Conservation (phyloP, 257 asterid species). For the Nicotiana sylvestris region DNA sequence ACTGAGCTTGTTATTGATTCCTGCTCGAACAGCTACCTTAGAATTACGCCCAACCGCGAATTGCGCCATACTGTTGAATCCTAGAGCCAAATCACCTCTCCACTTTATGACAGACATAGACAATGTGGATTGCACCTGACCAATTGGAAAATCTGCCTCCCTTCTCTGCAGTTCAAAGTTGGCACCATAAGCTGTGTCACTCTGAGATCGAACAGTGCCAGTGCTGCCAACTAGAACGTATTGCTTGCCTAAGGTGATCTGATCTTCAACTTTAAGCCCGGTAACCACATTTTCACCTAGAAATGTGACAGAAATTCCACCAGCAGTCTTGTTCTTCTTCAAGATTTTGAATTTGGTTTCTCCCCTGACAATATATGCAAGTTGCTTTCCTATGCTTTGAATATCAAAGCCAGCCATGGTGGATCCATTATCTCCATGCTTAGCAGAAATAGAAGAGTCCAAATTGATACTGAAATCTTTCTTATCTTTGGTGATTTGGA, state of each 20-base stretch:
- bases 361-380: conserved; percentile 73
- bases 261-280: conserved; percentile 80
- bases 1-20: conserved; percentile 86
- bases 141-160: conserved; percentile 79
- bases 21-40: conserved; percentile 87
- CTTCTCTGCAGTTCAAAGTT: conserved; percentile 79
- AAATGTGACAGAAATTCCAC: conserved; percentile 66
- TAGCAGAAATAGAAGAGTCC: conserved; percentile 72
- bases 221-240: conserved; percentile 73
- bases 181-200: conserved; percentile 86
- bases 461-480: conserved; percentile 77
- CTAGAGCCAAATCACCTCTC: conserved; percentile 92
- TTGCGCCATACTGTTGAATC: conserved; percentile 69
- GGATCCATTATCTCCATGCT: conserved; percentile 67
- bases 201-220: conserved; percentile 68
- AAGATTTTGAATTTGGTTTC: conserved; percentile 66
- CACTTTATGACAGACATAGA: conserved; percentile 75
- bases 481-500: conserved; percentile 86
- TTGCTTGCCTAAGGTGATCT: conserved; percentile 61
- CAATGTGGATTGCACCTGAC: conserved; percentile 81
- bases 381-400: conserved; percentile 88
- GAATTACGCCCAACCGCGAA: conserved; percentile 66
- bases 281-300: conserved; percentile 80
- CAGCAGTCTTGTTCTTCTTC: conserved; percentile 68
- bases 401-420: conserved; percentile 87